Base-by-base conservation (phyloP, 78 protist species). In the Isochrysis galbana region DNA sequence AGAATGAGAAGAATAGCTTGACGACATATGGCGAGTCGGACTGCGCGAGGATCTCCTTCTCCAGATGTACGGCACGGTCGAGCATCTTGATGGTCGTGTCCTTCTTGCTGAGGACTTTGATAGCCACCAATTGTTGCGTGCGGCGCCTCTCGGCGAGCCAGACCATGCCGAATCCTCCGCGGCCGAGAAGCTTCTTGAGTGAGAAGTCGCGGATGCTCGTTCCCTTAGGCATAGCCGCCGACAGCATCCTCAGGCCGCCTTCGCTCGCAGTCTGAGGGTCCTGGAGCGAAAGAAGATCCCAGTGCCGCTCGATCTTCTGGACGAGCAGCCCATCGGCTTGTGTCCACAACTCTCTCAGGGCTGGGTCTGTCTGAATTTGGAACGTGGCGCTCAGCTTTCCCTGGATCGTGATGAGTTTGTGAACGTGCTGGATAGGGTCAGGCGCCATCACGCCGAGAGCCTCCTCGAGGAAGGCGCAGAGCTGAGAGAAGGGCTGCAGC, bases 1-100 rank as follows among this genome's bases (percentile, higher is more conserved):
- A 91, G 86, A 95, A 95, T 34, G 95, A 90, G 92, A 94, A 95
- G 34, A 91, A 94, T 80, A 94, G 90, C 67, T 94, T 42, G 34
- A 42, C 90, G 29, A 95, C 93, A 67, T 89, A 95, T 34, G 94
- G 96, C 48, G 77, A 72, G 45, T 94, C 82, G 0, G 95, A 87
- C 36, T 88, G n/a, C 0, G 94, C 94, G 19, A 95, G 69, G 45
- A 94, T 94, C 34, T 92, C 82, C 45, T 94, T 80, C 90, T 95
- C 97, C 29, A 26, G 39, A 34, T 14, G 10, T 29, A 80, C 55
- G 51, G 74, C 74, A 11, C n/a, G 23, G 74, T 61, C 3, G 36
- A 61, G 19, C 74, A 23, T 61, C 74, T 61, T 61, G n/a, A 23
- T 61, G 36, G 74, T 54, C 67, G 67, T 54, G 32, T 54, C 67